Evolutionary conservation across 306 rosid species (phyloP).

Genomic region (Geum urbanum): DNA sequence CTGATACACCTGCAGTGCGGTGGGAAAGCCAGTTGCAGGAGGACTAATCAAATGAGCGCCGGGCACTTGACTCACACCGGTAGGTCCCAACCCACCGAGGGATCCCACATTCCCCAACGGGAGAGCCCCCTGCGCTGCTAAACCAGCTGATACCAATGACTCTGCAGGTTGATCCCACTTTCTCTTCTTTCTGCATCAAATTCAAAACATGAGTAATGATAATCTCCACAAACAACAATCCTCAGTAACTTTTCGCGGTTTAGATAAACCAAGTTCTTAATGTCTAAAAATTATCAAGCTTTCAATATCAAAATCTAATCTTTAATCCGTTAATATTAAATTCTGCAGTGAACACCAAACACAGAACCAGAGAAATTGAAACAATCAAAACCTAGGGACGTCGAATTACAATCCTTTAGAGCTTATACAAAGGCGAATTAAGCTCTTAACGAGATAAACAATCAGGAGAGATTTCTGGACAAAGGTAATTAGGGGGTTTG

Average conservation of each 20-base stretch:
- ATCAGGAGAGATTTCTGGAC: neutral
- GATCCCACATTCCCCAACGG: conserved; percentile 40
- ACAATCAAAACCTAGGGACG: neutral
- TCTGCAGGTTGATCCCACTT: conserved; percentile 99
- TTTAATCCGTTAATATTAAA: neutral
- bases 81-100: conserved; percentile 36
- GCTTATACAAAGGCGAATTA: neutral
- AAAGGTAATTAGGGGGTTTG: too few relatives aligned
- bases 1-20: conserved; percentile 30
- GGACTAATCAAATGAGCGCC: conserved; percentile 34
- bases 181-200: conserved; percentile 65
- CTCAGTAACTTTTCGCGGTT: neutral
- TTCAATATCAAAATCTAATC: neutral
- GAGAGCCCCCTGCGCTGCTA: conserved; percentile 46
- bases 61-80: conserved; percentile 30
- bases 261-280: neutral
- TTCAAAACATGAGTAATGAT: neutral
- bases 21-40: conserved; percentile 31
- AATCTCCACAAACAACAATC: neutral
- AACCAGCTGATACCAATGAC: conserved; percentile 47
- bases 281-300: neutral
- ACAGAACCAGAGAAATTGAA: neutral
- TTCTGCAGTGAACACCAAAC: neutral
- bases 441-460: neutral
- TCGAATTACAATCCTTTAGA: neutral